phyloP scores from a whole-genome alignment of 1,284 basidiomycete genomes.

The Puccinia polysora region DNA sequence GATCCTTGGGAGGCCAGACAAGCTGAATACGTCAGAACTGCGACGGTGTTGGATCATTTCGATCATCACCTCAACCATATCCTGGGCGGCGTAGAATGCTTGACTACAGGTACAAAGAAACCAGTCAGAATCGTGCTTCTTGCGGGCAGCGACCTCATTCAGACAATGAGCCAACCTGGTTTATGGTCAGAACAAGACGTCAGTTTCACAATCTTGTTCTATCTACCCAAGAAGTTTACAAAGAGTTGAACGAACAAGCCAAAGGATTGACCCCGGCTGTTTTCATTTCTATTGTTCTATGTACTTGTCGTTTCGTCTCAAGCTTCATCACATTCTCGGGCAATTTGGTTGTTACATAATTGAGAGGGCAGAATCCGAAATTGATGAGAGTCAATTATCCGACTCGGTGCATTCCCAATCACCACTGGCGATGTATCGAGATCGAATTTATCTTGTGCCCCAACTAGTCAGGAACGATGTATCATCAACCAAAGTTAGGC shows the following conservation, averaged over 20 bases:
- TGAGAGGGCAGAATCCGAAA: slow-evolving; percentile 87
- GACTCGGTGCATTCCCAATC: slow-evolving; percentile 26
- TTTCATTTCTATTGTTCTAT: neutral
- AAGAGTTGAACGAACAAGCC: neutral
- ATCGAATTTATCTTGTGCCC: slow-evolving; percentile 32
- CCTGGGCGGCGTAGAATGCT: slow-evolving; percentile 47
- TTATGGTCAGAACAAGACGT: slow-evolving; percentile 95
- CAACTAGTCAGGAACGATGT: slow-evolving; percentile 37
- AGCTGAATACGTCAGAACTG: slow-evolving; percentile 49
- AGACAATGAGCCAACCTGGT: slow-evolving; percentile 97
- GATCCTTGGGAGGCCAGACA: slow-evolving; percentile 51
- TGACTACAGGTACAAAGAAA: slow-evolving; percentile 7
- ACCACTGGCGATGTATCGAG: slow-evolving; percentile 23
- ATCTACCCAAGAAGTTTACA: neutral
- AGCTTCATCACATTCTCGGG: slow-evolving; percentile 93
- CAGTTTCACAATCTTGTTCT: slow-evolving; percentile 51
- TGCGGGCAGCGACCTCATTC: slow-evolving; percentile 93
- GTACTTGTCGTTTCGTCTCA: slow-evolving; percentile 40
- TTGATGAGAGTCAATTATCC: slow-evolving; percentile 52
- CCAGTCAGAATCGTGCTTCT: slow-evolving; percentile 75
- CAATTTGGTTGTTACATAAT: slow-evolving; percentile 91
- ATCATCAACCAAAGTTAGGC: slow-evolving; percentile 34
- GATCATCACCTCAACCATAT: slow-evolving; percentile 49
- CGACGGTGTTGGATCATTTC: slow-evolving; percentile 52
- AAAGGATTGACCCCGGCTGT: neutral